Base-by-base conservation (phyloP, 306 rosid species). In the Citrullus amarus region DNA sequence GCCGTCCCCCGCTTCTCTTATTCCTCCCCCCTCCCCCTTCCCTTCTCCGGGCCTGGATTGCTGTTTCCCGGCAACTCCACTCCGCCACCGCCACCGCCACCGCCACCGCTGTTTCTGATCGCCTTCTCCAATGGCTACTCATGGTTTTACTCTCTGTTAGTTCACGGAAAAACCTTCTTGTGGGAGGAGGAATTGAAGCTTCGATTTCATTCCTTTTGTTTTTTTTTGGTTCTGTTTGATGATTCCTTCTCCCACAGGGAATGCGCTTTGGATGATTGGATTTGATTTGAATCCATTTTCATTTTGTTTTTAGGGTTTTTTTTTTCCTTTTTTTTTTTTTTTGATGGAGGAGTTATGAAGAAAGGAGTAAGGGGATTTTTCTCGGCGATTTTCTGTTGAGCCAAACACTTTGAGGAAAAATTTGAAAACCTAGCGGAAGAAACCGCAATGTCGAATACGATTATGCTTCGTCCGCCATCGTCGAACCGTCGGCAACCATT, bases 401-500 rank as follows among this genome's bases (percentile, higher is more conserved):
- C 10, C 48, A 53, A 74, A 6, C 48, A 74, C 34, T 2, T 32
- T 32, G 36, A 74, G 44, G 41, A 18, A 34, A 36, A 36, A 2
- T 34, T 17, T 12, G 3, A 28, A 28, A 8, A 22, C 11, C 79
- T 18, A 73, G 14, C 15, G 16, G 65, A 59, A 56, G 25, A 56
- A 56, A 18, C 36, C 30, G 28, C 46, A 28, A 80, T 90, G 88
- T 86, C 96, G 13, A 79, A 43, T 28, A 78, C 70, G 38, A 59
- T 86, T 11, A 12, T 83, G 20, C 76, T 86, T 2, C 86, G 78
- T 9, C 39, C 74, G 9, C 28, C 82, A 2, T 59, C 86, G 12
- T 71, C 82, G 14, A 14, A 61, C 79, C 85, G 88, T 18, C 83
- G 83, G 8, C 83, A 84, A 38, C 86, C 88, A 2, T 75, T 90